Conservation (phyloP, 1,284 basidiomycete genomes). For the Sphaerobolus stellatus region DNA sequence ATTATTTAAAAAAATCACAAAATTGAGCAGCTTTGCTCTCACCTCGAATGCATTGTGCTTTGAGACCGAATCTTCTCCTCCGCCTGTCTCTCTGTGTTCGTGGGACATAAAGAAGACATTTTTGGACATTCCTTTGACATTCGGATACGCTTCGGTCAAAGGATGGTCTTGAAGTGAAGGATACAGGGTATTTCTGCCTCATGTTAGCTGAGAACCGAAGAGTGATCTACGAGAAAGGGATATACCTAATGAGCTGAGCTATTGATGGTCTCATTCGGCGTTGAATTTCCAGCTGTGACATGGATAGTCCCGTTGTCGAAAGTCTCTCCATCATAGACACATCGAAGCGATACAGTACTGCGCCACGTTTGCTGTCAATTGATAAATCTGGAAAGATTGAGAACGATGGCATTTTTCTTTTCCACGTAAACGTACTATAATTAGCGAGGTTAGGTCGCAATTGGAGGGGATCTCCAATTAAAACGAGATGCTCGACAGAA, state of each 20-base stretch:
- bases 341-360: slow-evolving; percentile 54
- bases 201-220: background rate
- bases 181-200: slow-evolving; percentile 54
- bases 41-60: slow-evolving; percentile 71
- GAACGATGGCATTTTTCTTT: background rate
- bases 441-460: slow-evolving; percentile 66
- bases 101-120: slow-evolving; percentile 64
- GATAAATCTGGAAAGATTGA: slow-evolving; percentile 44
- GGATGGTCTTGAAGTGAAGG: slow-evolving; percentile 56
- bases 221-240: background rate
- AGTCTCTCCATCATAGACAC: slow-evolving; percentile 65
- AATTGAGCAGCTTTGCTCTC: slow-evolving; percentile 11
- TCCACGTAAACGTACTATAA: slow-evolving; percentile 45
- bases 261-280: slow-evolving; percentile 48
- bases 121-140: slow-evolving; percentile 55
- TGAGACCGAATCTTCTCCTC: slow-evolving; percentile 54
- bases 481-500: slow-evolving; percentile 35
- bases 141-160: slow-evolving; percentile 47
- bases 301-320: slow-evolving; percentile 46
- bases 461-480: slow-evolving; percentile 72
- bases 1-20: background rate
- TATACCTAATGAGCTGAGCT: slow-evolving; percentile 43
- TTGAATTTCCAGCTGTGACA: slow-evolving; percentile 49
- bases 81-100: slow-evolving; percentile 50
- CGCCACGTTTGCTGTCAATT: slow-evolving; percentile 49